These are phyloP conservation scores for Dunaliella salina DNA, from an alignment of 163 green algal species.

Conservation along the genomic window DNA sequence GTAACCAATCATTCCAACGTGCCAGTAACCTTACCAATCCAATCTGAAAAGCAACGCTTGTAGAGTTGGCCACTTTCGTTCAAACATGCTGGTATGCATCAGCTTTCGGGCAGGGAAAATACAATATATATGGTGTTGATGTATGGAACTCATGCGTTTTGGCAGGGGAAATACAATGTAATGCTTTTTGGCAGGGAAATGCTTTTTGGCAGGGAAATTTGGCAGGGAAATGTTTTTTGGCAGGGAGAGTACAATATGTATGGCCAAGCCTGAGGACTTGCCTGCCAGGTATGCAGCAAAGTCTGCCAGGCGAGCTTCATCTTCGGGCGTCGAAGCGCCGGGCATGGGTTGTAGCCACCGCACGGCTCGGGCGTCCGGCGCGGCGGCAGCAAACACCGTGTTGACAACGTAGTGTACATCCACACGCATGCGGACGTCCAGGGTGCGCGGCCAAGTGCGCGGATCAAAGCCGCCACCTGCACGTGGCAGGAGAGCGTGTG, in stretches of 20 bases:
- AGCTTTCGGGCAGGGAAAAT: too few species aligned
- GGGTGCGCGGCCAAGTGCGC: slow-evolving; percentile 8
- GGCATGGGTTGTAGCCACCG: neutral
- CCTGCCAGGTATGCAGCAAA: neutral
- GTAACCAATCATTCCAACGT: too few species aligned
- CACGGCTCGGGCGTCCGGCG: neutral
- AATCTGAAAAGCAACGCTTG: too few species aligned
- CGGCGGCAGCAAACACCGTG: slow-evolving; percentile 9
- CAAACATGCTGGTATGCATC: too few species aligned
- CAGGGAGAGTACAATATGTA: neutral
- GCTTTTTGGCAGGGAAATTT: neutral
- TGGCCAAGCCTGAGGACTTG: neutral
- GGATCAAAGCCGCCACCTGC: neutral
- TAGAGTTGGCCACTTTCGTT: too few species aligned
- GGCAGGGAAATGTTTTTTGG: neutral
- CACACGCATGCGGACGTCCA: slow-evolving; percentile 30
- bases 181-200: neutral
- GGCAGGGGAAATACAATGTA: neutral
- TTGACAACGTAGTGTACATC: slow-evolving; percentile 22
- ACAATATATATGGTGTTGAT: too few species aligned
- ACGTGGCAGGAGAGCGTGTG: too few species aligned
- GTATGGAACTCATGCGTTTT: neutral
- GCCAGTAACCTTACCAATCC: too few species aligned
- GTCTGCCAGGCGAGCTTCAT: neutral
- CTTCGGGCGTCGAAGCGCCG: neutral